These are phyloP conservation scores for Singerocomus rubriflavus DNA, from an alignment of 1,284 basidiomycete species.

Conservation along the genomic window DNA sequence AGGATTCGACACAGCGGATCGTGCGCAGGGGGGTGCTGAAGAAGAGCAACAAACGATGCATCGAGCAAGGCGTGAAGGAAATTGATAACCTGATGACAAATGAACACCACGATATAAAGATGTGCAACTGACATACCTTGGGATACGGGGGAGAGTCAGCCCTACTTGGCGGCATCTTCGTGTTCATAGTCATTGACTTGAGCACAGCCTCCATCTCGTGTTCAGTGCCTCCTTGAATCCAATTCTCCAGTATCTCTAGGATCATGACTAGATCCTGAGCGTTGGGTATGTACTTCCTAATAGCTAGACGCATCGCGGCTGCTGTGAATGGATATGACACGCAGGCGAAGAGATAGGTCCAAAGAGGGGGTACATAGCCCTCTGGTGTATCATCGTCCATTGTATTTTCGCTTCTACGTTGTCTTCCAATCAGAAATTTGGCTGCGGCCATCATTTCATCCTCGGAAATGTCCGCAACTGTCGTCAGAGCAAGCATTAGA, in stretches of 20 bases:
- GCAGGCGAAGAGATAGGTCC: conserved; percentile 48
- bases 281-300: conserved; percentile 52
- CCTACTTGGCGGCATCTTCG: conserved; percentile 7
- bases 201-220: conserved; percentile 42
- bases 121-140: conserved; percentile 38
- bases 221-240: conserved; percentile 47
- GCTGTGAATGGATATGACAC: conserved; percentile 53
- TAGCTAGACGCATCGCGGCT: conserved; percentile 49
- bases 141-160: conserved; percentile 45
- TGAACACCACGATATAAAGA: conserved; percentile 1
- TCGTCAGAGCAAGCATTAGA: conserved; percentile 48
- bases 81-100: conserved; percentile 42
- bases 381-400: conserved; percentile 57
- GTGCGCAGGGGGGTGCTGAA: conserved; percentile 59
- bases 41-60: conserved; percentile 60
- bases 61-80: conserved; percentile 67
- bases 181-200: conserved; percentile 33
- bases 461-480: conserved; percentile 61
- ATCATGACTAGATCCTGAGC: conserved; percentile 51
- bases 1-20: conserved; percentile 46
- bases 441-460: conserved; percentile 54
- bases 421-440: conserved; percentile 38
- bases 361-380: conserved; percentile 41
- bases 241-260: conserved; percentile 50
- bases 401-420: conserved; percentile 34